Evolutionary conservation across 495 filamentous ascomycete genomes (phyloP), one percentile per base, ranked within the genome.

Genomic region (Podospora didyma): DNA sequence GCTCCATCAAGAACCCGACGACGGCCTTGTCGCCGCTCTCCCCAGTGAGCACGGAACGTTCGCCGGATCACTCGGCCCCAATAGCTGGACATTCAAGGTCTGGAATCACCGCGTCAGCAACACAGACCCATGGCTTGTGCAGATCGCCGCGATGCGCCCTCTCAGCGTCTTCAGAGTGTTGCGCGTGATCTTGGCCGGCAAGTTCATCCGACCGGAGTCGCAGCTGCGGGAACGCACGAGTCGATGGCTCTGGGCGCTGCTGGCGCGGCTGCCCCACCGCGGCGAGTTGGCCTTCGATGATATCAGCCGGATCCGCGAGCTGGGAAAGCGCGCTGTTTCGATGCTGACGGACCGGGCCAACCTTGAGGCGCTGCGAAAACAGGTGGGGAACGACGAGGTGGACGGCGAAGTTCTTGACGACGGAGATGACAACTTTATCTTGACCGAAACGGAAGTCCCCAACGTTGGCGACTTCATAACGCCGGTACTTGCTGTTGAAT

Each of bases 141-240:
- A 91, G 62, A 62, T 93, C 17, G 86, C 84, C 0, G 78, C 79
- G 19, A 86, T 93, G 83, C 79, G 87, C 61, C 81, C 81, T 54
- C 74, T 74, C 3, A 77, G 73, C 54, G 80, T 87, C 3, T 63
- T 90, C 17, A 73, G 76, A 19, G 71, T 90, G 24, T 57, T 89
- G 12, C 66, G 75, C 16, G 55, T 74, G 11, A 57, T 82, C 16
- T 63, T 75, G 2, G 64, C 69, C 26, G 75, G 75, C 49, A 75
- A 73, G 46, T 74, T 79, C 49, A 62, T 87, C 16, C 70, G 75
- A 11, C 75, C 77, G 14, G 71, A 70, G 6, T 57, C 73, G 34
- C 63, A 75, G 42, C 66, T 86, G 26, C 67, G 68, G 42, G 70
- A 73, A 57, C 71, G 73, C 16, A 78, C 75, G 0, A 81, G 83